Evolutionary conservation across 1,139 yeast species (phyloP).

Genomic region (Candida glucosophila): DNA sequence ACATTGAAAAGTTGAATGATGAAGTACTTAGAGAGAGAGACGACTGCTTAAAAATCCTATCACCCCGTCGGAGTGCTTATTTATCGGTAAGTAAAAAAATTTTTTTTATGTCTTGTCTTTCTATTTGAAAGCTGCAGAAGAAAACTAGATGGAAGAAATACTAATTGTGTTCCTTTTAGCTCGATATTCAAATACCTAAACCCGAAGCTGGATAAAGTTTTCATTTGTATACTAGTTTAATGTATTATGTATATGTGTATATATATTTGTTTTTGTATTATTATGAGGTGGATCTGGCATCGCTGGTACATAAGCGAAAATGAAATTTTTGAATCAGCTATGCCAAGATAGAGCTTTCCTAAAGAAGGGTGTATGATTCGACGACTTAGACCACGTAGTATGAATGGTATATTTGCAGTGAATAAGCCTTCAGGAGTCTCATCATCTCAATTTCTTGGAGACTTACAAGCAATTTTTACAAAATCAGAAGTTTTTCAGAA

Average conservation of each 20-base stretch:
- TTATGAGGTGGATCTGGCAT: no score
- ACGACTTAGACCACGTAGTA: slow-evolving; percentile 17
- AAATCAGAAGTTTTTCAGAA: slow-evolving; percentile 49
- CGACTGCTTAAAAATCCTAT: slow-evolving; percentile 32
- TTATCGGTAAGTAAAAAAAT: slow-evolving; percentile 47
- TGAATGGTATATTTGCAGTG: slow-evolving; percentile 90
- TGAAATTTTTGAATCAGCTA: no score
- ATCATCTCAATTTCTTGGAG: slow-evolving; percentile 63
- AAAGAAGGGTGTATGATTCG: no score
- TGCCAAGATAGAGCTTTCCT: no score
- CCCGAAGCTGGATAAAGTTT: no score
- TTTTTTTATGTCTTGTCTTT: background rate
- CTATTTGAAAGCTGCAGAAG: background rate
- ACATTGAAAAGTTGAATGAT: slow-evolving; percentile 33
- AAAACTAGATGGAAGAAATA: no score
- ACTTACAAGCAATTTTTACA: slow-evolving; percentile 56
- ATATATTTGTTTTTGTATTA: no score
- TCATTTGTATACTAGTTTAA: no score
- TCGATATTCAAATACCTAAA: slow-evolving; percentile 44
- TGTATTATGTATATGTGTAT: no score
- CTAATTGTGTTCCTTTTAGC: no score
- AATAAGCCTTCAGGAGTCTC: slow-evolving; percentile 81
- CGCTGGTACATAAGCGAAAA: no score
- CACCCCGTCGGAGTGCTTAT: slow-evolving; percentile 52
- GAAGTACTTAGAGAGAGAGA: slow-evolving; percentile 9